Evolutionary conservation across 495 filamentous ascomycete species (phyloP).

Genomic region (Achaetomiella virescens): DNA sequence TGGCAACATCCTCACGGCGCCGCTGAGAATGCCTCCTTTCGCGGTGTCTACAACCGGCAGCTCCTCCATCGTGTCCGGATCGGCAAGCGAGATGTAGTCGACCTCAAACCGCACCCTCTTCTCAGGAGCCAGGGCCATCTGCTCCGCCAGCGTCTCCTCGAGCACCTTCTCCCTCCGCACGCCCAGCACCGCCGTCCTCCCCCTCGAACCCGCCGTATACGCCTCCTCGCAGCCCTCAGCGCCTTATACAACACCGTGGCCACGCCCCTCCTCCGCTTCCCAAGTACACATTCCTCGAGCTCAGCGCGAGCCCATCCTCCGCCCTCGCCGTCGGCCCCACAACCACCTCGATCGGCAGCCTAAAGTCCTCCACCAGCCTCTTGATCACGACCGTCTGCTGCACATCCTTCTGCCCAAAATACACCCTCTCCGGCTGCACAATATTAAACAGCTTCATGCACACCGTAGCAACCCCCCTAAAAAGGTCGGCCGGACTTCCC

Average conservation of each 20-base stretch:
- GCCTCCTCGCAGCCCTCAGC: conserved; percentile 62
- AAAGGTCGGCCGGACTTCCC: conserved; percentile 90
- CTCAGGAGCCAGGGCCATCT: conserved; percentile 53
- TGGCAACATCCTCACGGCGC: conserved; percentile 83
- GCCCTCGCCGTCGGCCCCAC: conserved; percentile 73
- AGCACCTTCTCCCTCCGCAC: conserved; percentile 51
- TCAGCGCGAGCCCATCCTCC: conserved; percentile 81
- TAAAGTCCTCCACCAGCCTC: conserved; percentile 82
- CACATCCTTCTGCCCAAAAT: conserved; percentile 97
- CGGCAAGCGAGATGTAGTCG: conserved; percentile 85
- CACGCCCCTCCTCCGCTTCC: conserved; percentile 60
- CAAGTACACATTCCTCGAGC: conserved; percentile 89
- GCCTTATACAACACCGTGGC: conserved; percentile 66
- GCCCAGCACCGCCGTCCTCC: conserved; percentile 59
- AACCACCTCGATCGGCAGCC: conserved; percentile 67
- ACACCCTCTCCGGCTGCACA: conserved; percentile 77
- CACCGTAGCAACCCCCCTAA: conserved; percentile 90
- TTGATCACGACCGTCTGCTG: conserved; percentile 91
- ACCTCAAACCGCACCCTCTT: conserved; percentile 69
- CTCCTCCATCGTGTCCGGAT: conserved; percentile 75
- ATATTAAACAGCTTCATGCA: conserved; percentile 98
- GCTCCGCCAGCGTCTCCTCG: conserved; percentile 47
- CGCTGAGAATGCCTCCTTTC: conserved; percentile 77
- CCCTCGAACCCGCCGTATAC: conserved; percentile 50
- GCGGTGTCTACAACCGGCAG: conserved; percentile 55